phyloP scores from a whole-genome alignment of 495 filamentous ascomycete species.

The Daldinia childiae region DNA sequence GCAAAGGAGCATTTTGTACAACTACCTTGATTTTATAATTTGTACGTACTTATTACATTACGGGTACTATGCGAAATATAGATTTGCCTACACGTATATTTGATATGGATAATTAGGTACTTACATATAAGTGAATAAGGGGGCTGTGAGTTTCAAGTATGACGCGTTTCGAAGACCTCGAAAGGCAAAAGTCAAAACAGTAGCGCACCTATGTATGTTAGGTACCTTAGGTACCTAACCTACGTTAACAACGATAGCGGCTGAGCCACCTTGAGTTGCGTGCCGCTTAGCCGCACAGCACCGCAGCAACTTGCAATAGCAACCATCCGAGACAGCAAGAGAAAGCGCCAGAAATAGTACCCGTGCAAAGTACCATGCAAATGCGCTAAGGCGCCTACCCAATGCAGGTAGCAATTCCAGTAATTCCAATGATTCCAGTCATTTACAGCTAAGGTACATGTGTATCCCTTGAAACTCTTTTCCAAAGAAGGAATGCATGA shows the following conservation, averaged over 20 bases:
- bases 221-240: neutral
- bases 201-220: neutral
- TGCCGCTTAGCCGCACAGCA: conserved; percentile 35
- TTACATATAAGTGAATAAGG: conserved; percentile 14
- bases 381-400: conserved; percentile 1
- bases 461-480: conserved; percentile 30
- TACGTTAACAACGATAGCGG: neutral
- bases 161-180: conserved; percentile 26
- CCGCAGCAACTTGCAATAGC: neutral
- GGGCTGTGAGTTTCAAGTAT: conserved; percentile 31
- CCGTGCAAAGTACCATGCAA: conserved; percentile 3
- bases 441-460: conserved; percentile 24
- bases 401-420: neutral
- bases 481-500: conserved; percentile 27
- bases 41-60: neutral
- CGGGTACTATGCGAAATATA: too few species aligned
- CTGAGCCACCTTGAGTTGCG: conserved; percentile 39
- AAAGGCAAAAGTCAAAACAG: conserved; percentile 23
- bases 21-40: neutral
- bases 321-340: conserved; percentile 34
- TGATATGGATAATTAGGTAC: neutral
- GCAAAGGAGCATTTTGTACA: conserved; percentile 14
- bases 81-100: neutral
- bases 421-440: neutral
- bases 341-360: conserved; percentile 36